Percentiles rank a stretch among this genome's conserved stretches.
phyloP scores from a whole-genome alignment of 805 yeast species.

The Zygoascus tannicola region DNA sequence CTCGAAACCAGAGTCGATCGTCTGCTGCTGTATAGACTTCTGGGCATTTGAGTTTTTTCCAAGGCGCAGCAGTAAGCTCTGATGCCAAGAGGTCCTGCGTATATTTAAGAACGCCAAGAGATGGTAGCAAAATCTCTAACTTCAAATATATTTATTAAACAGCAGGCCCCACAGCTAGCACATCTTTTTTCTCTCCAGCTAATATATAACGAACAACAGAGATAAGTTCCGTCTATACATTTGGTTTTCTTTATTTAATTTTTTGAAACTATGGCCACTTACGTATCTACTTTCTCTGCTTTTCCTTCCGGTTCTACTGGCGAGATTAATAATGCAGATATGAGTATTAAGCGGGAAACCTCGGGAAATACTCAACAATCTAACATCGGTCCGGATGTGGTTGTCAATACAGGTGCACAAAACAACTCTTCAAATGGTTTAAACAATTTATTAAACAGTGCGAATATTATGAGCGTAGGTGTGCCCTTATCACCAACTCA shows the following conservation, averaged over 20 bases:
- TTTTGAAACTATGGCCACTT: neutral
- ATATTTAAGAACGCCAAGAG: slow-evolving; percentile 5
- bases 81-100: slow-evolving; percentile 3
- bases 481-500: neutral
- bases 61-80: too few species aligned
- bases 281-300: neutral
- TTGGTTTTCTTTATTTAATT: too few species aligned
- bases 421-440: neutral
- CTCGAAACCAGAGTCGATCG: too few species aligned
- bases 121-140: neutral
- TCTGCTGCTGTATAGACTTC: too few species aligned
- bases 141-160: neutral
- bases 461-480: neutral
- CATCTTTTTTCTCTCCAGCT: too few species aligned
- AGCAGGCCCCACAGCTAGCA: neutral
- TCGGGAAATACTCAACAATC: neutral
- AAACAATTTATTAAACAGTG: neutral
- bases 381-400: neutral
- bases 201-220: too few species aligned
- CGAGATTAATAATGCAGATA: neutral
- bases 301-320: neutral
- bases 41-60: too few species aligned
- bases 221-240: too few species aligned
- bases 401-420: neutral
- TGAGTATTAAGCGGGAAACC: neutral